These are phyloP conservation scores for Sclerotinia borealis DNA, from an alignment of 2,329 filamentous ascomycete species.

Conservation along the genomic window DNA sequence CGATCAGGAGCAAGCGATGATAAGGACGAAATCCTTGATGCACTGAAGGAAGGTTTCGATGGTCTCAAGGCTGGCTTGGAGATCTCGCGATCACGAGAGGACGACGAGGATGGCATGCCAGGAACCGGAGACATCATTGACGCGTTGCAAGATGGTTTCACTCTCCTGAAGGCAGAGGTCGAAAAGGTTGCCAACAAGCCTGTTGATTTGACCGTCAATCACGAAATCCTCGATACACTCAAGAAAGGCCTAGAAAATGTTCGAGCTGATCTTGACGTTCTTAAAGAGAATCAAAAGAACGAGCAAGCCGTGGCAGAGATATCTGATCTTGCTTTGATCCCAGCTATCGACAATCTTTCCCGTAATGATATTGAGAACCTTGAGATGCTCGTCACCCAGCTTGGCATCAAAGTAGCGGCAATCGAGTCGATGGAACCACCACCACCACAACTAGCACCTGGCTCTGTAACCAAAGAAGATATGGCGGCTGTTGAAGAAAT, in stretches of 20 bases:
- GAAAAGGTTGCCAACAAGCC: constrained; percentile 75
- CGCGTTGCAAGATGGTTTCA: constrained; percentile 81
- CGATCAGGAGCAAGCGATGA: constrained; percentile 41
- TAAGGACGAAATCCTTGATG: constrained; percentile 59
- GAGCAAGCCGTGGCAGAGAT: constrained; percentile 45
- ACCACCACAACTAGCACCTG: constrained; percentile 35
- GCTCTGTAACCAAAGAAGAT: constrained; percentile 47
- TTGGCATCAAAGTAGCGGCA: constrained; percentile 77
- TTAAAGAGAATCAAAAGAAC: constrained; percentile 51
- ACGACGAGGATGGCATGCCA: constrained; percentile 27
- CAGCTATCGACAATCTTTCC: constrained; percentile 49
- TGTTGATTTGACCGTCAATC: constrained; percentile 73
- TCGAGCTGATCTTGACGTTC: constrained; percentile 68
- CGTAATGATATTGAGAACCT: constrained; percentile 78
- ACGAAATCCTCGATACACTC: constrained; percentile 83
- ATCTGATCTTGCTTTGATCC: constrained; percentile 44
- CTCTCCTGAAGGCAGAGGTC: constrained; percentile 68
- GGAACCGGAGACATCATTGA: constrained; percentile 86
- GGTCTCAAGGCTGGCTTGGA: constrained; percentile 65
- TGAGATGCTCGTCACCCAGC: constrained; percentile 73
- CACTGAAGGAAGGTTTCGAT: constrained; percentile 62
- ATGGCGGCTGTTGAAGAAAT: constrained; percentile 49
- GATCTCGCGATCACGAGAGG: constrained; percentile 31
- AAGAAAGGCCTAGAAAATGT: constrained; percentile 74
- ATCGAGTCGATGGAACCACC: constrained; percentile 53